Conservation (phyloP, 139 green algal genomes). For the Microglena sp. region DNA sequence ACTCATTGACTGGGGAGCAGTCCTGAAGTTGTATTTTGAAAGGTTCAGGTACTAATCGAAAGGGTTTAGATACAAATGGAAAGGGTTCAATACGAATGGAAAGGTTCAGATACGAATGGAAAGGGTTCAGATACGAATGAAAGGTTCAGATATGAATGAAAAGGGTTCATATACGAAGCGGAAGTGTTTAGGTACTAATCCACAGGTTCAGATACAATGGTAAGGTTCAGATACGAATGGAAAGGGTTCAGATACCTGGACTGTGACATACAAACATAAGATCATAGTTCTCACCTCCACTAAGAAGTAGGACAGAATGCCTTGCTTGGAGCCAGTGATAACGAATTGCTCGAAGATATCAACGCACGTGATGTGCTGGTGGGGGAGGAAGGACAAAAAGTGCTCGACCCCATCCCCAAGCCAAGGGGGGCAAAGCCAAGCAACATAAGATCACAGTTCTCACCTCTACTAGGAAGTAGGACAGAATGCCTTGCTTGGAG, state of each 20-base stretch:
- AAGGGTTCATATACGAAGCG: neutral
- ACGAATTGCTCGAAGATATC: too few species aligned
- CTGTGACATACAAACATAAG: neutral
- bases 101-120: neutral
- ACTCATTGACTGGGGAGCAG: constrained; percentile 54
- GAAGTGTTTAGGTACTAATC: neutral
- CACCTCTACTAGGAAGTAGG: constrained; percentile 8
- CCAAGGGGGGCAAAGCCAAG: too few species aligned
- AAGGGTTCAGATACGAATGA: too few species aligned
- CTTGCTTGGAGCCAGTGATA: constrained; percentile 14
- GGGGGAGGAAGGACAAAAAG: too few species aligned
- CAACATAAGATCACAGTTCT: too few species aligned
- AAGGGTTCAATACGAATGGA: neutral
- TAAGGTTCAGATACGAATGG: neutral
- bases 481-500: constrained; percentile 12
- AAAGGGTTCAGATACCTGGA: too few species aligned
- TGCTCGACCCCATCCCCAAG: too few species aligned
- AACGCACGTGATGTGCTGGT: too few species aligned
- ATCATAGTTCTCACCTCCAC: too few species aligned
- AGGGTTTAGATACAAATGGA: neutral
- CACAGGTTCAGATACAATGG: neutral
- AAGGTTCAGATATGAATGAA: too few species aligned
- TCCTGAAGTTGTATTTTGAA: constrained; percentile 18
- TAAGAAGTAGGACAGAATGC: constrained; percentile 50
- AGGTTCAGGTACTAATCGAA: neutral